These are phyloP conservation scores for Cystobasidium slooffiae DNA, from an alignment of 1,284 basidiomycete genomes.

Conservation along the genomic window DNA sequence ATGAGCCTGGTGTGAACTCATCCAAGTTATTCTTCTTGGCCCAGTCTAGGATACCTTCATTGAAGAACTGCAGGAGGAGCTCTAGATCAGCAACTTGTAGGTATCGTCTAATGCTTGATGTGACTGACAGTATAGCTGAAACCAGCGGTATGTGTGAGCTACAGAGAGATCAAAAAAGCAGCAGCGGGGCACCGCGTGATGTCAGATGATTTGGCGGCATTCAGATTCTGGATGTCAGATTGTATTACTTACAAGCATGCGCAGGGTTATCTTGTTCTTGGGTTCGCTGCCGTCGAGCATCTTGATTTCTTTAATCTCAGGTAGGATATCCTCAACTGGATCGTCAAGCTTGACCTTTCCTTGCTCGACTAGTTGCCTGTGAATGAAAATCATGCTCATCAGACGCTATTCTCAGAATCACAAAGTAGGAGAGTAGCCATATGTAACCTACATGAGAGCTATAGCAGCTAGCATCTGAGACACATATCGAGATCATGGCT, in stretches of 20 bases:
- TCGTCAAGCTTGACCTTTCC: slow-evolving; percentile 51
- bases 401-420: not conserved
- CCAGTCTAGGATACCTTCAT: slow-evolving; percentile 44
- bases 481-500: not conserved
- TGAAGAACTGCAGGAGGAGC: slow-evolving; percentile 48
- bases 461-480: slow-evolving; percentile 50
- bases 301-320: slow-evolving; percentile 47
- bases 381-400: not conserved
- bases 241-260: slow-evolving; percentile 33
- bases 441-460: slow-evolving; percentile 46
- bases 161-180: not conserved
- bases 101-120: not conserved
- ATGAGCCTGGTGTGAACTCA: slow-evolving; percentile 45
- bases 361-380: slow-evolving; percentile 53
- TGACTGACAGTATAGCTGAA: slow-evolving; percentile 44
- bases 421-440: not conserved
- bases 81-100: not conserved
- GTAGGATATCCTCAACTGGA: slow-evolving; percentile 48
- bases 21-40: slow-evolving; percentile 41
- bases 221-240: not conserved
- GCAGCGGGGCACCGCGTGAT: no score
- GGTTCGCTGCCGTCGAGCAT: slow-evolving; percentile 47
- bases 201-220: no score
- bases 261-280: slow-evolving; percentile 49
- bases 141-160: slow-evolving; percentile 51